Evolutionary conservation across 148 eudicot species (phyloP).

Genomic region (Vaccinium corymbosum): DNA sequence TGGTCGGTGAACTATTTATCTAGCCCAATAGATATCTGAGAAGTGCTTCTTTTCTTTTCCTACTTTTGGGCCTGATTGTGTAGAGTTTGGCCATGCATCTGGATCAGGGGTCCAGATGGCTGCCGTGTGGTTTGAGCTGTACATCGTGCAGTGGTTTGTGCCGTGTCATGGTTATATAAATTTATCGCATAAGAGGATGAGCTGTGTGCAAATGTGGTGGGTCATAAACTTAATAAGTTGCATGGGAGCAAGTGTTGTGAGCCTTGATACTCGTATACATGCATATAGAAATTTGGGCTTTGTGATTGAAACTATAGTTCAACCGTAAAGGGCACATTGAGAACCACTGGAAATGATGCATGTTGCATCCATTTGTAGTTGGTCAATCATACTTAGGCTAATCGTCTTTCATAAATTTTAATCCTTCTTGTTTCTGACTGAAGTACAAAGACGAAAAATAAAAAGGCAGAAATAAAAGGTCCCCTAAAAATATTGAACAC

Average conservation of each 20-base stretch:
- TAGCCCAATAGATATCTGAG: background rate
- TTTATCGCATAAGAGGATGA: background rate
- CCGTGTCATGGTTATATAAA: background rate
- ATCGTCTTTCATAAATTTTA: background rate
- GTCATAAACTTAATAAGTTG: background rate
- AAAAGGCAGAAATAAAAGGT: background rate
- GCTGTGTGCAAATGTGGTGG: background rate
- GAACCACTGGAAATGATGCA: background rate
- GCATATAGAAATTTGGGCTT: background rate
- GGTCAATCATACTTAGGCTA: background rate
- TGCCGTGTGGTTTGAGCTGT: background rate
- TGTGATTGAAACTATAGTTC: background rate
- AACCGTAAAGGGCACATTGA: background rate
- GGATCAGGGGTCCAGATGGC: background rate
- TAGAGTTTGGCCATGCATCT: background rate
- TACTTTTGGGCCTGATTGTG: background rate
- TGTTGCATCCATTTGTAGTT: background rate
- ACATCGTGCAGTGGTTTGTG: background rate
- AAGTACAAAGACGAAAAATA: background rate
- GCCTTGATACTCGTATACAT: background rate
- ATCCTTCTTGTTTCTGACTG: background rate
- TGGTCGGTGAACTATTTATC: background rate
- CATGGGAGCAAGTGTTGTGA: background rate
- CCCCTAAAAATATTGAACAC: background rate
- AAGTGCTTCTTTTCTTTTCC: background rate